Percentiles rank a stretch among this genome's conserved stretches.
Evolutionary conservation across 352 stramenopile species (phyloP).

Genomic region (Globisporangium yorkense): DNA sequence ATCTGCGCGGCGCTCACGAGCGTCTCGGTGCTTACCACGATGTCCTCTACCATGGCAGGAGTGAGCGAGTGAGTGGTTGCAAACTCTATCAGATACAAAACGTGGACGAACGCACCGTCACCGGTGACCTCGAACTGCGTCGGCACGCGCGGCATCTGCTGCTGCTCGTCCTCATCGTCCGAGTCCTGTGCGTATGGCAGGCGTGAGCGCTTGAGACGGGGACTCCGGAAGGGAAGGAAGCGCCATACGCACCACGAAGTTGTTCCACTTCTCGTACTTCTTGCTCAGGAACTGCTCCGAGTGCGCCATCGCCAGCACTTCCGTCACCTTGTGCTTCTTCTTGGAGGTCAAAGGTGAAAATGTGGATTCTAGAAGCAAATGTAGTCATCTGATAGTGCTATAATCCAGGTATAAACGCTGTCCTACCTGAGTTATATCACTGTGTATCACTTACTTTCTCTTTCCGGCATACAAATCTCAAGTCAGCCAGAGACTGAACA

Average conservation of each 20-base stretch:
- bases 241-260: slow-evolving; percentile 53
- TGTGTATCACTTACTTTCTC: background rate
- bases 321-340: background rate
- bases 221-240: background rate
- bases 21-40: slow-evolving; percentile 73
- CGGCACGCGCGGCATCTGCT: slow-evolving; percentile 38
- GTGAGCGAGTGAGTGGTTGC: background rate
- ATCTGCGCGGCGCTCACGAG: slow-evolving; percentile 50
- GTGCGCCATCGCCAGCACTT: slow-evolving; percentile 17
- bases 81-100: background rate
- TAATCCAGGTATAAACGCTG: background rate
- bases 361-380: background rate
- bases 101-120: slow-evolving; percentile 41
- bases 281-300: slow-evolving; percentile 76
- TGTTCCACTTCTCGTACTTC: slow-evolving; percentile 88
- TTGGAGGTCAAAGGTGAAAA: background rate
- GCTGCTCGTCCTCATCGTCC: slow-evolving; percentile 31
- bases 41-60: slow-evolving; percentile 39
- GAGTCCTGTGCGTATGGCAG: slow-evolving; percentile 24
- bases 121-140: slow-evolving; percentile 81
- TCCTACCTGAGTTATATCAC: too few species aligned
- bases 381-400: background rate
- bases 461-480: background rate
- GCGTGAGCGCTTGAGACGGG: background rate
- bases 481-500: background rate